Conservation (phyloP, 1,284 basidiomycete genomes). For the Rhodofomes roseus region DNA sequence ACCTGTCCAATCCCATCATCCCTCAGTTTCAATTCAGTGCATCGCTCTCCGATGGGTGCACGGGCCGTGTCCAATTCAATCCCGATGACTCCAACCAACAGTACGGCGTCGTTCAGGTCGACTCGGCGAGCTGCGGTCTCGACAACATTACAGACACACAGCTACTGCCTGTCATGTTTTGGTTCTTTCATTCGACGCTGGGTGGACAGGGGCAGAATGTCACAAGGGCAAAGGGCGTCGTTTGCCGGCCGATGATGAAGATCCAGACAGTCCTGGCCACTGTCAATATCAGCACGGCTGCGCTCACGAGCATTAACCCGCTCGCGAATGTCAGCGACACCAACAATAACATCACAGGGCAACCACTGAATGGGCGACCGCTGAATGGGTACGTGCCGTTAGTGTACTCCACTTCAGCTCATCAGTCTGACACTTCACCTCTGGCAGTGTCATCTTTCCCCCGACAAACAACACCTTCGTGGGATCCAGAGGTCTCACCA, state of each 20-base stretch:
- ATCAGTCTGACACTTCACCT: slow-evolving; percentile 11
- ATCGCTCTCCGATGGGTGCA: slow-evolving; percentile 43
- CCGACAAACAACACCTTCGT: slow-evolving; percentile 29
- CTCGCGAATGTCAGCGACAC: slow-evolving; percentile 24
- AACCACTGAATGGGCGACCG: slow-evolving; percentile 20
- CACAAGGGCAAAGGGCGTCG: slow-evolving; percentile 33
- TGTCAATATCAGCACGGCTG: slow-evolving; percentile 40
- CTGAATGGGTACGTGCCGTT: slow-evolving; percentile 50
- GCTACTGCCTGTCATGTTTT: slow-evolving; percentile 60
- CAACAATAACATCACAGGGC: slow-evolving; percentile 36
- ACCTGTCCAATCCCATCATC: slow-evolving; percentile 22
- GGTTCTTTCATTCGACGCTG: slow-evolving; percentile 41
- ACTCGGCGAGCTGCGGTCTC: slow-evolving; percentile 34
- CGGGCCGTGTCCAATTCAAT: slow-evolving; percentile 32
- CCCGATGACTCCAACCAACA: slow-evolving; percentile 37
- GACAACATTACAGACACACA: slow-evolving; percentile 28
- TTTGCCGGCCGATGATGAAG: slow-evolving; percentile 49
- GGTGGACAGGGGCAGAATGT: slow-evolving; percentile 34
- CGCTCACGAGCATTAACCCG: slow-evolving; percentile 34
- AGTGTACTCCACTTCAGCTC: background rate
- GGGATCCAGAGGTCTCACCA: slow-evolving; percentile 21
- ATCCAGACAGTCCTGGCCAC: slow-evolving; percentile 40
- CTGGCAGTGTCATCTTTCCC: slow-evolving; percentile 39
- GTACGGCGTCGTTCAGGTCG: slow-evolving; percentile 38
- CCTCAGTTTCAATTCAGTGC: slow-evolving; percentile 28